Percentiles rank a stretch among this genome's conserved stretches.
Conservation (phyloP, 2,329 filamentous ascomycete species). For the Hypoxylon sp. region DNA sequence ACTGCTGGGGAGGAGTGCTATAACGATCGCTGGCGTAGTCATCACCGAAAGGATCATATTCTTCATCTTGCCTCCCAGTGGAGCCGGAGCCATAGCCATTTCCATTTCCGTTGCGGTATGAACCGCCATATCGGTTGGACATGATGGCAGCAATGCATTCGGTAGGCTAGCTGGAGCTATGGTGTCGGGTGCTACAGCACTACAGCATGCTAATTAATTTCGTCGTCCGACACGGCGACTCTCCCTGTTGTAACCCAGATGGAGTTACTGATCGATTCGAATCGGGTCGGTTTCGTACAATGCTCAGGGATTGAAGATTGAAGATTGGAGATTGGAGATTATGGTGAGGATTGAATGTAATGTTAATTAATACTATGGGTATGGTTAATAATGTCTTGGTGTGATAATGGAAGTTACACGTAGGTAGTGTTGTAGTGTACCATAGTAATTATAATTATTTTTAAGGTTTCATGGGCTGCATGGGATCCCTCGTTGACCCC, state of each 20-base stretch:
- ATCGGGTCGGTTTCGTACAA: neutral
- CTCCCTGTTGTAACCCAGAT: neutral
- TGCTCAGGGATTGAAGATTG: neutral
- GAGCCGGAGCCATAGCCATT: constrained; percentile 62
- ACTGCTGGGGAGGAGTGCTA: constrained; percentile 53
- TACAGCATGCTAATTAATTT: constrained; percentile 20
- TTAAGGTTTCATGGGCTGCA: constrained; percentile 27
- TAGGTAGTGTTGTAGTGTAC: too few species aligned
- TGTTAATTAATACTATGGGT: neutral
- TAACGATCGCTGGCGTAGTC: constrained; percentile 62
- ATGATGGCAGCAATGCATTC: constrained; percentile 57
- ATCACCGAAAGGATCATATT: constrained; percentile 67
- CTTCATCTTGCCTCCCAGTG: constrained; percentile 60
- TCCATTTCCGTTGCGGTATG: constrained; percentile 56
- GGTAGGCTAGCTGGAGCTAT: constrained; percentile 30
- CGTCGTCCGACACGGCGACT: neutral
- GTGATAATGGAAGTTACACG: constrained; percentile 1
- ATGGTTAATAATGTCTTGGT: neutral
- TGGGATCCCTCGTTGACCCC: constrained; percentile 6
- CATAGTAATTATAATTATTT: too few species aligned
- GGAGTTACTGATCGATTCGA: neutral
- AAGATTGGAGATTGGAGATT: neutral
- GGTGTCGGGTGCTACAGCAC: constrained; percentile 11
- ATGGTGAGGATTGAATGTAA: constrained; percentile 5
- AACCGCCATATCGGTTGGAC: constrained; percentile 66